Base-by-base conservation (phyloP, 1,284 basidiomycete genomes). In the Puccinia hordei region DNA sequence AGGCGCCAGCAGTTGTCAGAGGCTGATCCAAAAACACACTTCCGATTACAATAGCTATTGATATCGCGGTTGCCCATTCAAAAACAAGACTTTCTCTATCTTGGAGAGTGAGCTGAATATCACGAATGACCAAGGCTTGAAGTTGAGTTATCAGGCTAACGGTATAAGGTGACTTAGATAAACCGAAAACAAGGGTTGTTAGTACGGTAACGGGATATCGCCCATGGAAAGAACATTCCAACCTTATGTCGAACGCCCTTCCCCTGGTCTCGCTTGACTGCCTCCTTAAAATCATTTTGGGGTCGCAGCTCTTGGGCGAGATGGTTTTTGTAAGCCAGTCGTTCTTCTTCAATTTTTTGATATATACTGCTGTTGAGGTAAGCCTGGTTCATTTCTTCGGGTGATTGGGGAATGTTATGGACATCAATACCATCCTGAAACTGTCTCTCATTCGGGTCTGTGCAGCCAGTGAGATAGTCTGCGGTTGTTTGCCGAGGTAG, bases 401-500 rank as follows among this genome's bases (percentile, higher is more conserved):
- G 90, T 0, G 91, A 90, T 5, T 89, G 90, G 0, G 94, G 93
- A 0, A 92, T 91, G 82, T 91, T 89, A 8, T 83, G 82, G 2
- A 87, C 88, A 46, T 90, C 90, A 55, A 89, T 89, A 17, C 91
- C 93, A 5, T 90, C 88, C 1, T 91, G 90, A 85, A 93, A 94
- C 84, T 92, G 92, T 65, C 93, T 91, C 87, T 95, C 92, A 84
- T 94, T 93, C 15, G 41, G 17, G 85, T 95, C 93, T 15, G 93
- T 88, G 85, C 91, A 91, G 1, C 90, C 91, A 22, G 90, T 93
- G 35, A 93, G 89, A 86, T 92, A 96, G 86, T 88, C 87, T 85
- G 88, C 88, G 0, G 90, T 90, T 0, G 90, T 92, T 86, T 93
- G 92, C 93, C 94, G 87, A 22, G 85, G 86, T n/a, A 85, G 81